Base-by-base conservation (phyloP, 768 basidiomycete genomes). In the Trametes punicea region DNA sequence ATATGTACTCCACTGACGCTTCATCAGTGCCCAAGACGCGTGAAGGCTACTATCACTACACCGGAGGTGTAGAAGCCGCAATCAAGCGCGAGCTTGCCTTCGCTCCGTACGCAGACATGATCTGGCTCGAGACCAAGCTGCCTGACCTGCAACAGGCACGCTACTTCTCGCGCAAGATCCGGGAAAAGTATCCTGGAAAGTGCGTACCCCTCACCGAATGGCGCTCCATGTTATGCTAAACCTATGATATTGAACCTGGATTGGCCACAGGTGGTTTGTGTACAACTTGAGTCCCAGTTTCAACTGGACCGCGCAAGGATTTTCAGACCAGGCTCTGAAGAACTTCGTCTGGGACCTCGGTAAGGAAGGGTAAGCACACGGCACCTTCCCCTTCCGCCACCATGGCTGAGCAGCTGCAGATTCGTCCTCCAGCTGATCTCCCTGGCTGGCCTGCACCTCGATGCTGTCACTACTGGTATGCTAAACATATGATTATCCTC, bases 261-360 rank as follows among this genome's bases (percentile, higher is more conserved):
- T 29, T 30, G 6, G 30, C 6, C 46, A 55, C 59, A 90, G 86
- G 65, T 86, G 83, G 84, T 82, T 97, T 62, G 93, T 96, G 20
- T 97, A 95, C 68, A 97, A 96, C 68, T 74, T 97, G 55, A 93
- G 91, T 64, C 94, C 93, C 4, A 92, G 90, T 66, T 96, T 96
- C 76, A 93, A 95, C 69, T 96, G 93, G 93, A 74, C 82, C n/a
- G 79, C 77, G 23, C 84, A 87, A 63, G 92, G 92, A 13, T 95
- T 89, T 70, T 80, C 80, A 83, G 88, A 91, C 61, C 74, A 77
- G 4, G 87, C 86, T 59, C 69, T 96, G 63, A 93, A 88, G 78
- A 82, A 80, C 69, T 95, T 95, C 65, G 75, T 93, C 40, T 93
- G 91, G 90, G 90, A 95, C 41, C 78, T 96, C 46, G 93, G 82